Evolutionary conservation across 2,329 filamentous ascomycete genomes (phyloP).

Genomic region (Bimuria novae-zelandiae): DNA sequence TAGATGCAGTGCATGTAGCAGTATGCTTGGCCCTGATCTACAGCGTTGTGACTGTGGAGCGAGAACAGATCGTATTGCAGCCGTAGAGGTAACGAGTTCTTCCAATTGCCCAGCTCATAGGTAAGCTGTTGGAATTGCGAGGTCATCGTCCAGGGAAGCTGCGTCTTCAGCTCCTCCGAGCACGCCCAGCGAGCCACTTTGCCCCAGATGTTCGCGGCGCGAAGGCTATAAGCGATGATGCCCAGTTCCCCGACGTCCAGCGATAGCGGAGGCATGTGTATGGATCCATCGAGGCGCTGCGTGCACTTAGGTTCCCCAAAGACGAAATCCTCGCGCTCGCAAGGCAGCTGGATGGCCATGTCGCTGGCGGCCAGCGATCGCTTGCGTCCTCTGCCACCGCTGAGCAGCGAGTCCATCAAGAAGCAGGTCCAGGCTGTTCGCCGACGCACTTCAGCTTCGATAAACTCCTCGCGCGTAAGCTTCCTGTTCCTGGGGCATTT

Average conservation of each 20-base stretch:
- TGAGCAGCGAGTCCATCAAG: conserved; percentile 49
- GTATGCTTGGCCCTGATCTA: conserved; percentile 49
- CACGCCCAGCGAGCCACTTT: conserved; percentile 49
- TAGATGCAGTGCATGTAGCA: conserved; percentile 50
- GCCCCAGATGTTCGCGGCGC: conserved; percentile 49
- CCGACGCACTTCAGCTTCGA: conserved; percentile 47
- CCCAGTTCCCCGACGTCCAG: conserved; percentile 41
- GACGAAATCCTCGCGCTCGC: conserved; percentile 46
- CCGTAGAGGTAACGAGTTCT: conserved; percentile 39
- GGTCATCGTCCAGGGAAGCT: conserved; percentile 43
- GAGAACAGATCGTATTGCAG: conserved; percentile 46
- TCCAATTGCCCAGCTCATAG: conserved; percentile 43
- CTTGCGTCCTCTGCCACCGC: conserved; percentile 48
- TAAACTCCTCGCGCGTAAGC: conserved; percentile 46
- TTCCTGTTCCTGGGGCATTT: conserved; percentile 35
- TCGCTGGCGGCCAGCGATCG: conserved; percentile 40
- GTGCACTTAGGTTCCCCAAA: conserved; percentile 47
- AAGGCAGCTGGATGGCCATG: conserved; percentile 47
- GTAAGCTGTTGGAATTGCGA: conserved; percentile 46
- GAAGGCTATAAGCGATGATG: conserved; percentile 47
- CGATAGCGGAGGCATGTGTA: conserved; percentile 36
- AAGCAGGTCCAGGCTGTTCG: conserved; percentile 50
- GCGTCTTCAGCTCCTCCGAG: conserved; percentile 40
- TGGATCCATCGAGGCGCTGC: conserved; percentile 36
- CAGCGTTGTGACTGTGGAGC: conserved; percentile 47